Evolutionary conservation across 345 rosid species (phyloP).

Genomic region (Geranium brycei): DNA sequence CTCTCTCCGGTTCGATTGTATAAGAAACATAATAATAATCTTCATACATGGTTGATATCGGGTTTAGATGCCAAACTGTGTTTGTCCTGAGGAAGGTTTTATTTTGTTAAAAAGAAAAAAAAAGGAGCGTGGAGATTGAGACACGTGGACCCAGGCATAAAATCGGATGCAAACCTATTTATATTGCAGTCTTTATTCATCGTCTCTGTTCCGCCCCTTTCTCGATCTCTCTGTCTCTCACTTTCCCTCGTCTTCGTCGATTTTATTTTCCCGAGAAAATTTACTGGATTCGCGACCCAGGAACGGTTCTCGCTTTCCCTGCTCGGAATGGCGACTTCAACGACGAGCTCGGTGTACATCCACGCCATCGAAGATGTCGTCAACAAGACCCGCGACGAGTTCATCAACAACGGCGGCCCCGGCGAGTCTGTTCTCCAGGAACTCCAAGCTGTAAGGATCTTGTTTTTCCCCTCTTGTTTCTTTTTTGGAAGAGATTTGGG

Average conservation of each 20-base stretch:
- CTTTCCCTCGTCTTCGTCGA: no score
- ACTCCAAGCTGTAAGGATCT: constrained; percentile 68
- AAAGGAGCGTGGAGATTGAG: constrained; percentile 18
- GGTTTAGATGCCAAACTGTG: no score
- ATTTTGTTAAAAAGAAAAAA: no score
- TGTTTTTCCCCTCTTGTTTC: no score
- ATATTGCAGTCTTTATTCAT: constrained; percentile 61
- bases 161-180: constrained; percentile 99
- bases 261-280: no score
- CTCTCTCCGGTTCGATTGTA: no score
- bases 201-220: constrained; percentile 16
- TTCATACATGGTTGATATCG: no score
- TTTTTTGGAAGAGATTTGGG: no score
- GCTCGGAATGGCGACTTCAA: constrained; percentile 17
- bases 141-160: constrained; percentile 36
- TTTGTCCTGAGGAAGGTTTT: no score
- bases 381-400: constrained; percentile 87
- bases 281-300: no score
- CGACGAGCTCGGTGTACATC: constrained; percentile 66
- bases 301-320: no score
- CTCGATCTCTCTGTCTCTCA: constrained; percentile 8
- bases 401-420: constrained; percentile 63
- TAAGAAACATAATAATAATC: no score
- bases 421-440: constrained; percentile 76
- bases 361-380: constrained; percentile 86